Base-by-base conservation (phyloP, 139 green algal species). In the Zygnema circumcarinatum region DNA sequence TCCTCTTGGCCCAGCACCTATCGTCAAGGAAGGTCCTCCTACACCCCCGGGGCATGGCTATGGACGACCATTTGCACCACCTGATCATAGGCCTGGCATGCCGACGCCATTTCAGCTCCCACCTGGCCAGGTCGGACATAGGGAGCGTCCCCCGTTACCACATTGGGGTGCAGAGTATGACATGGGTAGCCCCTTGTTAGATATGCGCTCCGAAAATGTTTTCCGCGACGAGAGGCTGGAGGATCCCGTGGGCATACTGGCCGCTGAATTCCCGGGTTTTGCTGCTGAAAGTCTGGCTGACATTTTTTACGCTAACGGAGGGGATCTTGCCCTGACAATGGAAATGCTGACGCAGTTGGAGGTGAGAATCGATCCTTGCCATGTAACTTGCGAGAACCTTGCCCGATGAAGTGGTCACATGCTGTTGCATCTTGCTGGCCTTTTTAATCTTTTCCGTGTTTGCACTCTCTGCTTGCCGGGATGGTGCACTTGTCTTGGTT, bases 261-360 rank as follows among this genome's bases (percentile, higher is more conserved):
- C 84, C 32, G 40, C 79, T 31, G 76, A 87, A 56, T 89, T 89
- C 32, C 84, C 84, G 16, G 81, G 82, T 41, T 89, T 89, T 62
- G 31, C 80, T 53, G 40, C 40, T 36, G 81, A 89, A 33, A 88
- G 80, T 32, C 38, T 89, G 52, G 79, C 84, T 29, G 84, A 89
- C 38, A 89, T 89, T 38, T 89, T 69, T 79, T 89, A 76, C 33
- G 38, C 84, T 21, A 89, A 89, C 21, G 84, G 84, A 2, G 29
- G n/a, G 0, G 84, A 89, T 42, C 78, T 89, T 29, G 31, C 22
- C 25, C 78, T 89, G 74, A 89, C 84, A 33, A 38, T 86, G 78
- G 84, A 89, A 39, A 87, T 89, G 16, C 75, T 89, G 76, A 83
- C 40, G 16, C 84, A 89, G 84, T 67, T 89, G 20, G 80, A 89